phyloP scores from a whole-genome alignment of 176 grass and related monocot species.

The Oryza glaberrima region DNA sequence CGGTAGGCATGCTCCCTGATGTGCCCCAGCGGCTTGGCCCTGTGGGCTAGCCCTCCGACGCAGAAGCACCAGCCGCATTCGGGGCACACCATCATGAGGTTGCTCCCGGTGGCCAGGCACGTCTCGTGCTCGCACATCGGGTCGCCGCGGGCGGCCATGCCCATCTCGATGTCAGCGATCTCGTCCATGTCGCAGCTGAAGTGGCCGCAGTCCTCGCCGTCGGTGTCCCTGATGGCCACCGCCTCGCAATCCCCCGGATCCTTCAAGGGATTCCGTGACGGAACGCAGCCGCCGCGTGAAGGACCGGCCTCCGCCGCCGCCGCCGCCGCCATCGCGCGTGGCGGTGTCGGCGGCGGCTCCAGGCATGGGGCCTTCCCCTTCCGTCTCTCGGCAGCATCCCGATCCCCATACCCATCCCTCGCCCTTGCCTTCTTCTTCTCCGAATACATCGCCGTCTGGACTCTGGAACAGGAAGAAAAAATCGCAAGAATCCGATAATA shows the following conservation, averaged over 20 bases:
- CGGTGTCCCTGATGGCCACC: neutral
- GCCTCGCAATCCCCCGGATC: neutral
- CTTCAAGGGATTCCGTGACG: neutral
- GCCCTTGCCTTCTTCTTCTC: conserved; percentile 9
- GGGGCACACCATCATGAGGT: conserved; percentile 60
- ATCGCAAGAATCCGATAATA: neutral
- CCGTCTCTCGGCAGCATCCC: conserved; percentile 4
- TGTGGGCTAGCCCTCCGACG: neutral
- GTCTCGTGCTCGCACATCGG: too few relatives aligned
- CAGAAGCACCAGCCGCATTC: conserved; percentile 60
- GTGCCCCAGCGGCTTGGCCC: conserved; percentile 1
- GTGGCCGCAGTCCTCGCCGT: conserved; percentile 12
- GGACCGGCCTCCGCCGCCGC: neutral
- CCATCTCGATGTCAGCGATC: too few relatives aligned
- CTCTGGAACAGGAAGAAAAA: conserved; percentile 23
- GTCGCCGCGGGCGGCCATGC: too few relatives aligned
- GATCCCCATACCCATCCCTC: neutral
- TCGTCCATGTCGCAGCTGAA: neutral
- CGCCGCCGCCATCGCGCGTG: too few relatives aligned
- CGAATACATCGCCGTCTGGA: conserved; percentile 30
- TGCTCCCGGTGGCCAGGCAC: neutral
- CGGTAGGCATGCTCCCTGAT: conserved; percentile 54
- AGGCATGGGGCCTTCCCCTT: neutral
- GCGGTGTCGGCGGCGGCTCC: neutral
- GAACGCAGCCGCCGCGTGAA: neutral